Evolutionary conservation across 176 grass and related monocot genomes (phyloP).

Genomic region (Juncus effusus): DNA sequence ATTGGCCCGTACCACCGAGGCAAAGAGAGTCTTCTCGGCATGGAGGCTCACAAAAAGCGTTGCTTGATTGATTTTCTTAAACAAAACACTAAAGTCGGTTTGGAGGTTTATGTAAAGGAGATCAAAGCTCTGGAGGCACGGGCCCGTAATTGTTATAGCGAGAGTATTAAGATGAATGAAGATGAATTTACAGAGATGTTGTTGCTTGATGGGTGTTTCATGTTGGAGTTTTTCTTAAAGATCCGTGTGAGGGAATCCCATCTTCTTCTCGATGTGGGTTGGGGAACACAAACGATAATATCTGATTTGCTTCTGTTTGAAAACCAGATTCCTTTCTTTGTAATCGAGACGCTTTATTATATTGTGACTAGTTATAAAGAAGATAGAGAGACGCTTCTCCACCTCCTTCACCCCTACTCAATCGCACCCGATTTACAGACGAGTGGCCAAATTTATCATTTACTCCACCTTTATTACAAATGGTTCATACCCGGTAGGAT

Average conservation of each 20-base stretch:
- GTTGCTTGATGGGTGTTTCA: not conserved
- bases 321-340: not conserved
- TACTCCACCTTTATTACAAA: slow-evolving; percentile 22
- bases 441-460: slow-evolving; percentile 18
- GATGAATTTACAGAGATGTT: slow-evolving; percentile 17
- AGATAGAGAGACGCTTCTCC: not conserved
- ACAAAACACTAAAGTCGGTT: not conserved
- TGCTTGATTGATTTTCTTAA: slow-evolving; percentile 24
- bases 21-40: not conserved
- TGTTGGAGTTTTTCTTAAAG: too few relatives aligned
- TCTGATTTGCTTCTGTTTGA: not conserved
- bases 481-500: slow-evolving; percentile 10
- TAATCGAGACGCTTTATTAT: slow-evolving; percentile 1
- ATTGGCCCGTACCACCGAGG: not conserved
- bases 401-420: slow-evolving; percentile 19
- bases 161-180: too few relatives aligned
- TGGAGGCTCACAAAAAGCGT: slow-evolving; percentile 26
- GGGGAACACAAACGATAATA: not conserved
- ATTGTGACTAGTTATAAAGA: not conserved
- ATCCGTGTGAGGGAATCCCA: not conserved
- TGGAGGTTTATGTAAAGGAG: too few relatives aligned
- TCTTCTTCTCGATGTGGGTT: not conserved
- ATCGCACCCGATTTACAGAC: slow-evolving; percentile 14
- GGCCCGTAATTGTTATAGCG: not conserved
- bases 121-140: not conserved